A percentile compares a stretch with the other conserved stretches of the same genome.
phyloP scores from a whole-genome alignment of 768 basidiomycete species.

The Termitomyces sp. region DNA sequence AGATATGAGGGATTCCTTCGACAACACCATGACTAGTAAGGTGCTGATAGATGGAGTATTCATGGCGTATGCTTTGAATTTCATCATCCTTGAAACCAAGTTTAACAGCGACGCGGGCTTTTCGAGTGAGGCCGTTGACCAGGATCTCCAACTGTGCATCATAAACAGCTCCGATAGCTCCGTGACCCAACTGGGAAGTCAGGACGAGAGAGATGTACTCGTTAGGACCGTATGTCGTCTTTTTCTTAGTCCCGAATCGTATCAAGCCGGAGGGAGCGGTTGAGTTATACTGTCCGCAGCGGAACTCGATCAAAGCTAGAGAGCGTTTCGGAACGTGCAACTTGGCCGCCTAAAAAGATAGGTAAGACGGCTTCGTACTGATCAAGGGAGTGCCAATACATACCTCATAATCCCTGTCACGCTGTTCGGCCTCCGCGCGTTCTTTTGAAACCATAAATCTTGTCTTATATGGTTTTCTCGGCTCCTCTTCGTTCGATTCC shows the following conservation, averaged over 20 bases:
- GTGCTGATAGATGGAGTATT: neutral
- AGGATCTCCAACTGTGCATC: neutral
- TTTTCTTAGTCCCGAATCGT: neutral
- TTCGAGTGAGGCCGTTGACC: neutral
- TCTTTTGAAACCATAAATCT: neutral
- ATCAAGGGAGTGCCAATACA: neutral
- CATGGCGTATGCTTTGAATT: neutral
- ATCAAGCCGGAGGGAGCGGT: neutral
- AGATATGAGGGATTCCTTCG: neutral
- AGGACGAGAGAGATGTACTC: neutral
- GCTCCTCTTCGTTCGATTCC: neutral
- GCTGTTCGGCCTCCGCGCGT: neutral
- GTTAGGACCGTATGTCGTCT: neutral
- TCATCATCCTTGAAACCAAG: neutral
- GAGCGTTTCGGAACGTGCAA: neutral
- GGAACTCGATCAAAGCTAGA: neutral
- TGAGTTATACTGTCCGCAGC: neutral
- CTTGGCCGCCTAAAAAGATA: neutral
- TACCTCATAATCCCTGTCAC: neutral
- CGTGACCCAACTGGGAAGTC: neutral
- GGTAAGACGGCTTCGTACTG: neutral
- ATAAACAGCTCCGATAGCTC: neutral
- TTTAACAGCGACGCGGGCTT: neutral
- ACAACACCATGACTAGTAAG: neutral
- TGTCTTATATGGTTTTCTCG: neutral